These are phyloP conservation scores for Microdochium bolleyi DNA, from an alignment of 2,329 filamentous ascomycete genomes.

Conservation along the genomic window DNA sequence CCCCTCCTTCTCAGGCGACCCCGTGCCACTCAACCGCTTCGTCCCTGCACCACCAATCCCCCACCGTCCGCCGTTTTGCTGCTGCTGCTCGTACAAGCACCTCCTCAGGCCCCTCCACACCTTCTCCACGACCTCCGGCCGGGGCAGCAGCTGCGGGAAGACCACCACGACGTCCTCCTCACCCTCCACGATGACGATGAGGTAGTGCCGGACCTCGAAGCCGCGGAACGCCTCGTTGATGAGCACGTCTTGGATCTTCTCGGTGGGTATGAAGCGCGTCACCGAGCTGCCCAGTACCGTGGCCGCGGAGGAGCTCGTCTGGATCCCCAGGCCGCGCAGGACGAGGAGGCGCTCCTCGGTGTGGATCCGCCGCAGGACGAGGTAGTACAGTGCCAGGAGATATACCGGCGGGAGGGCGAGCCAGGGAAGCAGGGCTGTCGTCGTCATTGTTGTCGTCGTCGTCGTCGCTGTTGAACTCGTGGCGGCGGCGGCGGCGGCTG, in stretches of 20 bases:
- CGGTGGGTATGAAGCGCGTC: constrained; percentile 72
- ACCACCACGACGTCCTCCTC: constrained; percentile 91
- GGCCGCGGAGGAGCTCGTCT: constrained; percentile 66
- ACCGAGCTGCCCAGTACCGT: constrained; percentile 34
- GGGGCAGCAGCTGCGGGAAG: constrained; percentile 74
- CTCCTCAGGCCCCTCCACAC: constrained; percentile 83
- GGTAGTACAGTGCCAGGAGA: constrained; percentile 14
- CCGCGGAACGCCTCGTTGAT: constrained; percentile 93
- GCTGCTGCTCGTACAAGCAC: constrained; percentile 64
- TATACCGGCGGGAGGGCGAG: constrained; percentile 18
- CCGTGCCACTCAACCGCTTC: not conserved
- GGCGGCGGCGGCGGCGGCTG: not conserved
- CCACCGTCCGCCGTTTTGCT: constrained; percentile 12
- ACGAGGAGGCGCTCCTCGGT: constrained; percentile 80
- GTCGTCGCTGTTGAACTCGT: not conserved
- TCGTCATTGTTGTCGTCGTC: not conserved
- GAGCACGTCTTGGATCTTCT: constrained; percentile 84
- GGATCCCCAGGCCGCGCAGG: constrained; percentile 80
- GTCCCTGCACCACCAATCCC: constrained; percentile 3
- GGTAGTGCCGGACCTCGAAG: constrained; percentile 83
- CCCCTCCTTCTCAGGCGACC: not conserved
- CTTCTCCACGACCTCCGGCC: constrained; percentile 67
- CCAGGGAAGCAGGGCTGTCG: constrained; percentile 1
- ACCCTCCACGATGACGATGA: constrained; percentile 82
- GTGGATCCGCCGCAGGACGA: constrained; percentile 16